phyloP scores from a whole-genome alignment of 208 protist genomes.

The Trypanosoma rangeli region DNA sequence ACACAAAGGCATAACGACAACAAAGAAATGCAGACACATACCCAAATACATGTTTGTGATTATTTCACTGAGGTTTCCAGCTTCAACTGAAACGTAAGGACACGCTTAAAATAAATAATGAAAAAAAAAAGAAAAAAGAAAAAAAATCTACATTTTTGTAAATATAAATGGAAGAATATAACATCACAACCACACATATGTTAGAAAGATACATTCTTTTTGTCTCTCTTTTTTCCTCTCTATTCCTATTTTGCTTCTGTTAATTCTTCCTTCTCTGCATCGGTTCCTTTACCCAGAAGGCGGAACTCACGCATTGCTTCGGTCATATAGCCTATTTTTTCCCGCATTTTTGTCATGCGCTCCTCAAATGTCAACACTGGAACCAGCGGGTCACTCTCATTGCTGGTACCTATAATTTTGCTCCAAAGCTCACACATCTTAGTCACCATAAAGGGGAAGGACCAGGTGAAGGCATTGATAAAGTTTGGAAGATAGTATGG shows the following conservation, averaged over 20 bases:
- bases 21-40: background rate
- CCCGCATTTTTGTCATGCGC: background rate
- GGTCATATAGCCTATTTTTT: background rate
- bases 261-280: no score
- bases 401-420: conserved; percentile 75
- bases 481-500: conserved; percentile 98
- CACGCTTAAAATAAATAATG: no score
- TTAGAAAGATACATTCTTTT: conserved; percentile 14
- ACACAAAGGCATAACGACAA: background rate
- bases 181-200: background rate
- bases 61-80: no score
- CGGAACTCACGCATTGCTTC: conserved; percentile 1
- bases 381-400: conserved; percentile 45
- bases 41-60: no score
- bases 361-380: background rate
- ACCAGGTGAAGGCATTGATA: conserved; percentile 97
- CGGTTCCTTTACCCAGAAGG: background rate
- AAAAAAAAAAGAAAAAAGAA: conserved; percentile 9
- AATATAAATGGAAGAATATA: conserved; percentile 13
- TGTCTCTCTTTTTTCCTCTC: background rate
- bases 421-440: conserved; percentile 93
- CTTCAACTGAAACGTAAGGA: no score
- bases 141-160: conserved; percentile 8
- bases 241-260: conserved; percentile 3
- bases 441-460: conserved; percentile 96